These are phyloP conservation scores for Fusarium torulosum DNA, from an alignment of 2,329 filamentous ascomycete genomes.

Conservation along the genomic window DNA sequence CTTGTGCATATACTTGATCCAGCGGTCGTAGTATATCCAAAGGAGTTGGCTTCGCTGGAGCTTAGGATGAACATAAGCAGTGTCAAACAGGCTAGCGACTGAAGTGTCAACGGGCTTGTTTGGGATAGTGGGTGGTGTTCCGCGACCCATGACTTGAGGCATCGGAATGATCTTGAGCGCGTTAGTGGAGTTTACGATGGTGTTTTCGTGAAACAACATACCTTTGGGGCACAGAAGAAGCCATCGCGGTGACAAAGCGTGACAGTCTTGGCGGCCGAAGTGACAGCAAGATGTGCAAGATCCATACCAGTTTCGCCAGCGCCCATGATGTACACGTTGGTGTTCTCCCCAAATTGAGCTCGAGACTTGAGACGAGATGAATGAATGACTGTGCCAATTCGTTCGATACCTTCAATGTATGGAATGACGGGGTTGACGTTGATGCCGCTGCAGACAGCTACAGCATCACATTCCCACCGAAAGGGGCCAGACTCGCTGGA, in stretches of 20 bases:
- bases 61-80: conserved; percentile 62
- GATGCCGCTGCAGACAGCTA: conserved; percentile 61
- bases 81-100: conserved; percentile 64
- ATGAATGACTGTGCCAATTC: conserved; percentile 55
- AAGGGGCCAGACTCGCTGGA: conserved; percentile 10
- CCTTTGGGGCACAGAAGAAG: conserved; percentile 61
- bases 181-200: neutral
- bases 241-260: conserved; percentile 61
- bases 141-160: conserved; percentile 30
- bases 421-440: conserved; percentile 58
- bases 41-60: conserved; percentile 58
- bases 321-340: conserved; percentile 59
- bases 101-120: conserved; percentile 63
- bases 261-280: conserved; percentile 56
- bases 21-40: conserved; percentile 62
- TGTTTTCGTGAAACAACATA: neutral
- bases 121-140: conserved; percentile 12
- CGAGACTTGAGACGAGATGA: conserved; percentile 59
- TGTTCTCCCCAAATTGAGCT: conserved; percentile 56
- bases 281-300: conserved; percentile 59
- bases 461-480: conserved; percentile 58
- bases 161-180: conserved; percentile 45
- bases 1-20: conserved; percentile 59
- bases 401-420: conserved; percentile 55
- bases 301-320: conserved; percentile 62